These are phyloP conservation scores for Parascedosporium putredinis DNA, from an alignment of 2,329 filamentous ascomycete species.

Conservation along the genomic window DNA sequence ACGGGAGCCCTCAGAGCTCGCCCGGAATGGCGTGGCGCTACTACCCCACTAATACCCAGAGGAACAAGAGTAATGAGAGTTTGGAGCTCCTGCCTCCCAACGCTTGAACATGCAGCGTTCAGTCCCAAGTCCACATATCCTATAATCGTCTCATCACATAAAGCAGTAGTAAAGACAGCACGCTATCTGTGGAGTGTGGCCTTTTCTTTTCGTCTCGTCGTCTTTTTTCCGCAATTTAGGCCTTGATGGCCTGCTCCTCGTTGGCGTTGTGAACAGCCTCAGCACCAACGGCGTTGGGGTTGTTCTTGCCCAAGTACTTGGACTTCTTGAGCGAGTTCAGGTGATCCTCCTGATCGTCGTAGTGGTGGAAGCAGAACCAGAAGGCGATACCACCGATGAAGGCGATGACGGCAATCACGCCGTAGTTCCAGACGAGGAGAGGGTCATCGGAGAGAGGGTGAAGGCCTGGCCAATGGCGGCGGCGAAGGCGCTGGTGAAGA, in stretches of 20 bases:
- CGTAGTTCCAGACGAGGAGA: conserved; percentile 63
- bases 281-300: conserved; percentile 20
- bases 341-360: conserved; percentile 58
- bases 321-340: conserved; percentile 50
- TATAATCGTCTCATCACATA: too few species aligned
- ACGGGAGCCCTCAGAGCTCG: too few species aligned
- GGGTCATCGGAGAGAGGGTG: conserved; percentile 53
- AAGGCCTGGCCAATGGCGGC: conserved; percentile 62
- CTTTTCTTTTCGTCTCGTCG: too few species aligned
- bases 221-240: neutral
- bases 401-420: conserved; percentile 49
- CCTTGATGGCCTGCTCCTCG: neutral
- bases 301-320: conserved; percentile 28
- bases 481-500: conserved; percentile 62
- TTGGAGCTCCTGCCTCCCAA: too few species aligned
- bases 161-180: too few species aligned
- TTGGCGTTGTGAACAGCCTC: conserved; percentile 4
- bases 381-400: conserved; percentile 53
- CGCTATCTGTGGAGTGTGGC: too few species aligned
- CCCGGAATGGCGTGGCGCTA: too few species aligned
- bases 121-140: too few species aligned
- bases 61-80: too few species aligned
- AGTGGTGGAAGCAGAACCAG: conserved; percentile 56
- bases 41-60: too few species aligned
- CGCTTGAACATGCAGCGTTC: too few species aligned